These are phyloP conservation scores for Claviceps sp. DNA, from an alignment of 2,329 filamentous ascomycete species.

Conservation along the genomic window DNA sequence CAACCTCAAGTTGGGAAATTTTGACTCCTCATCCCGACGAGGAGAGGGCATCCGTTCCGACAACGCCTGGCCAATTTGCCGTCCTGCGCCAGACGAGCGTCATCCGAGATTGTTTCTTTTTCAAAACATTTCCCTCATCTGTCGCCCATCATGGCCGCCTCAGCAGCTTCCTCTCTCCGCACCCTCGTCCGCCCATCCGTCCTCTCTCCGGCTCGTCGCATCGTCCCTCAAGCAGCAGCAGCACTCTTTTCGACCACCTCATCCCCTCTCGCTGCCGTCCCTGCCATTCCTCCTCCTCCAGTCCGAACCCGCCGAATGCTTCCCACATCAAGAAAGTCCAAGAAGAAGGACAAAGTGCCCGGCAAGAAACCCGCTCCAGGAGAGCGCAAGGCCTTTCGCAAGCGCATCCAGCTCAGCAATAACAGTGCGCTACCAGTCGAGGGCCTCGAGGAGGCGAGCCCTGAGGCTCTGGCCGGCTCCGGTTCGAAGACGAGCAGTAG, in stretches of 20 bases:
- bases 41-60: neutral
- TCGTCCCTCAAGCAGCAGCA: constrained; percentile 11
- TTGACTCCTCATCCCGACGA: neutral
- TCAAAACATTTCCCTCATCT: neutral
- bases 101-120: neutral
- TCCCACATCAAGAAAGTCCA: constrained; percentile 32
- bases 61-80: too few relatives aligned
- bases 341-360: constrained; percentile 31
- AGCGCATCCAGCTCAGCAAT: constrained; percentile 85
- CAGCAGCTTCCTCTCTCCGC: constrained; percentile 21
- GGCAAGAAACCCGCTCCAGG: constrained; percentile 52
- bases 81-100: too few relatives aligned
- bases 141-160: constrained; percentile 3
- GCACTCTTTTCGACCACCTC: constrained; percentile 28
- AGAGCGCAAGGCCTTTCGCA: constrained; percentile 76
- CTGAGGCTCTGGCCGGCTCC: constrained; percentile 38
- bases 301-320: constrained; percentile 23
- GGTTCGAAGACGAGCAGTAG: constrained; percentile 45
- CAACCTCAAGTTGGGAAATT: too few relatives aligned
- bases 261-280: constrained; percentile 7
- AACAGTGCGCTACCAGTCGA: constrained; percentile 74
- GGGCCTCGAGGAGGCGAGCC: constrained; percentile 48
- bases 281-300: constrained; percentile 14
- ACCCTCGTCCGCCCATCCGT: constrained; percentile 25
- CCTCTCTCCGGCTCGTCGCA: constrained; percentile 18